A percentile compares a stretch with the other conserved stretches of the same genome.
Evolutionary conservation across 2,329 filamentous ascomycete species (phyloP).

Genomic region (Fusarium bactridioides): DNA sequence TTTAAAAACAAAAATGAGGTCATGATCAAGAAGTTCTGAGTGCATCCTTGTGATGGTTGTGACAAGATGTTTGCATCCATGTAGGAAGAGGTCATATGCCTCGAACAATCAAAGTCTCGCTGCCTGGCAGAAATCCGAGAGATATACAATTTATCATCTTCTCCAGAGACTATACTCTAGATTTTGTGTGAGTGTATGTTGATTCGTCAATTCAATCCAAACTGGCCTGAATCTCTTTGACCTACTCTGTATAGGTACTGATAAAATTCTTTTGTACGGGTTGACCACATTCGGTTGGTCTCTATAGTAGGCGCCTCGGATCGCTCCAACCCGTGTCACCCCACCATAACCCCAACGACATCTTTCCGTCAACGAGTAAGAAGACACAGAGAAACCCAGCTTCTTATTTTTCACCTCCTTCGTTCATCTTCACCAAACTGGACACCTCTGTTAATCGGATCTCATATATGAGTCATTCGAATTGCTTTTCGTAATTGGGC

Average conservation of each 20-base stretch:
- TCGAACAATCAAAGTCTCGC: not conserved
- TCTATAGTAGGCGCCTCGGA: conserved; percentile 11
- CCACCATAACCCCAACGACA: conserved; percentile 32
- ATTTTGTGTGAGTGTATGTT: not conserved
- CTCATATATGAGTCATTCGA: not conserved
- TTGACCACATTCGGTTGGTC: conserved; percentile 14
- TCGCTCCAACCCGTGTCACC: conserved; percentile 28
- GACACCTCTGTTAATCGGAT: not conserved
- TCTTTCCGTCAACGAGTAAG: conserved; percentile 14
- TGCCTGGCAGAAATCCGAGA: not conserved
- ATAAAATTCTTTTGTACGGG: not conserved
- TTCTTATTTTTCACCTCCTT: not conserved
- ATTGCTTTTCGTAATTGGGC: not conserved
- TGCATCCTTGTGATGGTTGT: not conserved
- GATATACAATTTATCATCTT: not conserved
- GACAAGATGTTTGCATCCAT: not conserved
- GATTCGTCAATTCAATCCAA: not conserved
- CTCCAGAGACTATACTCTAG: not conserved
- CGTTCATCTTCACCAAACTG: not conserved
- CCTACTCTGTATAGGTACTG: not conserved
- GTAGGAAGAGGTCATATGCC: not conserved
- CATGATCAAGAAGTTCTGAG: conserved; percentile 45
- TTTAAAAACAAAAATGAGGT: conserved; percentile 50
- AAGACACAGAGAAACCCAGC: not conserved
- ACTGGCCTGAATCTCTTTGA: not conserved